phyloP scores from a whole-genome alignment of 2,329 filamentous ascomycete species.

The Hymenotorrendiella dingleyae region DNA sequence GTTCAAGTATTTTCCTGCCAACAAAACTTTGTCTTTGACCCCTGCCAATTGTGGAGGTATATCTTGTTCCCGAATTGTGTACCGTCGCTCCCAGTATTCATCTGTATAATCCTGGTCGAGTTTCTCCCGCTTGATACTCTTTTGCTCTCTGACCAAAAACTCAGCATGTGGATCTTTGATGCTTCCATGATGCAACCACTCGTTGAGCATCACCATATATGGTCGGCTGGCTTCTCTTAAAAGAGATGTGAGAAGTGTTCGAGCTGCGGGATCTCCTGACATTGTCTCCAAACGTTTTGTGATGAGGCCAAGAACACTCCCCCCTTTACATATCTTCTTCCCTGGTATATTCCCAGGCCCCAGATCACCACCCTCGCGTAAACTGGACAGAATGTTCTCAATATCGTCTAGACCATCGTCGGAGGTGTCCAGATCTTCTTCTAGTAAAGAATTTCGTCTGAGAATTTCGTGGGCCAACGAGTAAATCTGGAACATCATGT shows the following conservation, averaged over 20 bases:
- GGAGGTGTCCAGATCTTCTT: conserved; percentile 66
- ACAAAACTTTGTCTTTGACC: conserved; percentile 87
- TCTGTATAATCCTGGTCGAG: conserved; percentile 96
- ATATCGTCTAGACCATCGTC: conserved; percentile 67
- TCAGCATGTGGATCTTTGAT: conserved; percentile 93
- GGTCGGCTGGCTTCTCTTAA: conserved; percentile 84
- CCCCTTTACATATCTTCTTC: conserved; percentile 95
- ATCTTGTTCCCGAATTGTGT: conserved; percentile 86
- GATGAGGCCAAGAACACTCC: conserved; percentile 82
- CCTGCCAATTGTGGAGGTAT: conserved; percentile 86
- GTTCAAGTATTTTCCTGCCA: conserved; percentile 96
- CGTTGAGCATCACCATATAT: conserved; percentile 97
- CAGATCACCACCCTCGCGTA: conserved; percentile 81
- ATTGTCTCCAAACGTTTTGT: conserved; percentile 80
- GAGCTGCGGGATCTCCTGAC: conserved; percentile 87
- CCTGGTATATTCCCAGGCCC: conserved; percentile 70
- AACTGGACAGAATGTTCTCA: conserved; percentile 85
- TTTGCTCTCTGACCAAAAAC: conserved; percentile 92
- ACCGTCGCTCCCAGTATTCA: conserved; percentile 98
- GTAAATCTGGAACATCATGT: conserved; percentile 89
- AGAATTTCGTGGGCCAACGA: conserved; percentile 81
- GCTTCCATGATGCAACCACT: conserved; percentile 94
- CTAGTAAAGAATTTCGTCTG: conserved; percentile 79
- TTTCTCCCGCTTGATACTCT: conserved; percentile 85
- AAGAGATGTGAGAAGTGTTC: conserved; percentile 72